These are phyloP conservation scores for Bryoerythrophyllum caledonicum DNA, from an alignment of 225 moss, liverwort and hornwort genomes.

Conservation along the genomic window DNA sequence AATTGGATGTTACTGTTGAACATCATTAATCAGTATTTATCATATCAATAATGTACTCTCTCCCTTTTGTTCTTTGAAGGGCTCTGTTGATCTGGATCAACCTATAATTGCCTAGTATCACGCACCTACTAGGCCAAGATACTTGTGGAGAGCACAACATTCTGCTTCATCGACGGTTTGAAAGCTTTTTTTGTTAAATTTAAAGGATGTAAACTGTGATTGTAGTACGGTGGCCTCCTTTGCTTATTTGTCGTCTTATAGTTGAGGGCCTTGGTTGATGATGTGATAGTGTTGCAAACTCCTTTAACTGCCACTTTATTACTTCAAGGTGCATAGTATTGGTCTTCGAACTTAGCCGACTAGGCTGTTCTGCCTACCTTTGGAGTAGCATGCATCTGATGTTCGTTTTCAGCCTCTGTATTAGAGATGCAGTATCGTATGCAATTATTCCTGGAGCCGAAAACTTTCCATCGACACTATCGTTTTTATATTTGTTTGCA, in stretches of 20 bases:
- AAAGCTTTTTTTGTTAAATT: not conserved
- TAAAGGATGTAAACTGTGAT: not conserved
- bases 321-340: not conserved
- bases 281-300: not conserved
- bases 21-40: not conserved
- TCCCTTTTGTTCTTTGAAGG: not conserved
- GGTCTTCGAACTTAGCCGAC: not conserved
- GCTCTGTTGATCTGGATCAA: not conserved
- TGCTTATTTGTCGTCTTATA: not conserved
- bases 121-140: no score
- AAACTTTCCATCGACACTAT: no score
- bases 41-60: no score
- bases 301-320: not conserved
- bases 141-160: not conserved
- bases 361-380: not conserved
- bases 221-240: not conserved
- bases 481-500: no score
- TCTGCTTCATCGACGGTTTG: not conserved
- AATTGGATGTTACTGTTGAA: not conserved
- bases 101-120: not conserved
- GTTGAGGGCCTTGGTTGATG: not conserved
- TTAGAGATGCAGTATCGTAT: not conserved
- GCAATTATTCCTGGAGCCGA: no score
- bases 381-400: not conserved
- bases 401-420: not conserved